A percentile compares a stretch with the other conserved stretches of the same genome.
phyloP scores from a whole-genome alignment of 2,329 filamentous ascomycete species.

The Aspergillus ustus region DNA sequence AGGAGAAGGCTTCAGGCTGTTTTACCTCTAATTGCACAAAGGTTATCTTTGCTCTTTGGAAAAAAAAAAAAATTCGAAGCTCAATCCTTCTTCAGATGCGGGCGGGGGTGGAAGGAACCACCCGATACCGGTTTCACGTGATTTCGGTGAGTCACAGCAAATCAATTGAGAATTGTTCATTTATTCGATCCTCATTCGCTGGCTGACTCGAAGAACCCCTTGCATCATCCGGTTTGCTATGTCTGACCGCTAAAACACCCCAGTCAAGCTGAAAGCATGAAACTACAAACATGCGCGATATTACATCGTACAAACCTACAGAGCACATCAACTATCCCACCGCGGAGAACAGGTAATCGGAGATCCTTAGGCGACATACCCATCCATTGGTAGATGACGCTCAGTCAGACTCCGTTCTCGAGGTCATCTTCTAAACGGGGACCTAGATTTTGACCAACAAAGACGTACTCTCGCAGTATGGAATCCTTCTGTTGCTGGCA shows the following conservation, averaged over 20 bases:
- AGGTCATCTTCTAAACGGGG: conserved; percentile 32
- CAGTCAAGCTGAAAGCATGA: background rate
- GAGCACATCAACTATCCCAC: background rate
- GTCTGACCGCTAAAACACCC: background rate
- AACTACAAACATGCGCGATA: background rate
- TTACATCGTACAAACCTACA: background rate
- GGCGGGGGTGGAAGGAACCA: background rate
- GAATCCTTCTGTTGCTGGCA: conserved; percentile 34
- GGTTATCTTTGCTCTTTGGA: background rate
- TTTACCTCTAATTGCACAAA: background rate
- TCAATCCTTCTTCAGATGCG: background rate
- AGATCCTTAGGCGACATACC: background rate
- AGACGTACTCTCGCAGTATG: conserved; percentile 34
- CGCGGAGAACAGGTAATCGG: background rate
- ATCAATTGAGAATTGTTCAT: background rate
- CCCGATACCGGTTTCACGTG: conserved; percentile 29
- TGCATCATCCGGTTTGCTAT: background rate
- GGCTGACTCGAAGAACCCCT: background rate
- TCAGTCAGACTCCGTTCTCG: conserved; percentile 25
- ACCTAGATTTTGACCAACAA: conserved; percentile 37
- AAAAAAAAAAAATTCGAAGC: conserved; percentile 10
- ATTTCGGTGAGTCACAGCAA: conserved; percentile 26
- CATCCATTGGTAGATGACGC: background rate
- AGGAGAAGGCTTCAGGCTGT: background rate
- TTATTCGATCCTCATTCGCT: conserved; percentile 6